A percentile compares a stretch with the other conserved stretches of the same genome.
phyloP scores from a whole-genome alignment of 495 filamentous ascomycete genomes.

The Neurospora sp. region DNA sequence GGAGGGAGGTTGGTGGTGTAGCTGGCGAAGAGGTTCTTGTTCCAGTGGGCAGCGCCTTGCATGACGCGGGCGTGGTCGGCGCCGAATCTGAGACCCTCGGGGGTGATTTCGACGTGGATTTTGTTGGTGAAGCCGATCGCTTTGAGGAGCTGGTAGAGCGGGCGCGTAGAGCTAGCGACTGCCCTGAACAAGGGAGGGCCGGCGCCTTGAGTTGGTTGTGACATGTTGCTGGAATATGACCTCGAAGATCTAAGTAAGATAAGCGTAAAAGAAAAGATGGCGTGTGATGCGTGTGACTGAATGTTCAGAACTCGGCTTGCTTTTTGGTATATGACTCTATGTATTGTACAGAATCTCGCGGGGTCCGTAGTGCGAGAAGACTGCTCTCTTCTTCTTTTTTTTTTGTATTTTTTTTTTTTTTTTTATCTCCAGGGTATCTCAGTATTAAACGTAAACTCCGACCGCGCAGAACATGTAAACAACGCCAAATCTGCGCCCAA shows the following conservation, averaged over 20 bases:
- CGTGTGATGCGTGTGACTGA: background rate
- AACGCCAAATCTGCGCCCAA: conserved; percentile 64
- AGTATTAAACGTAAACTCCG: conserved; percentile 83
- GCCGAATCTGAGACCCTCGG: conserved; percentile 74
- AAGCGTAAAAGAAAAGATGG: background rate
- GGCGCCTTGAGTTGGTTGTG: background rate
- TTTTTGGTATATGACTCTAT: conserved; percentile 12
- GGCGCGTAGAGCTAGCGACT: conserved; percentile 74
- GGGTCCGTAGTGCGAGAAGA: conserved; percentile 1
- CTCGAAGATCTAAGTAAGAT: background rate
- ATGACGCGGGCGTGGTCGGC: conserved; percentile 77
- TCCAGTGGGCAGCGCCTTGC: conserved; percentile 67
- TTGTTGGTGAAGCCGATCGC: conserved; percentile 75
- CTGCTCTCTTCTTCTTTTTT: conserved; percentile 1
- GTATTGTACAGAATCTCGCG: conserved; percentile 33
- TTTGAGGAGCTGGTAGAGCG: conserved; percentile 80
- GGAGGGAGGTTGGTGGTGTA: conserved; percentile 48
- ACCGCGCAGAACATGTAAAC: conserved; percentile 98
- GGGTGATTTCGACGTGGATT: conserved; percentile 73
- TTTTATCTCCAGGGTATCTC: conserved; percentile 31
- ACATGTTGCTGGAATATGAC: background rate
- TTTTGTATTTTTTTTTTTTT: background rate
- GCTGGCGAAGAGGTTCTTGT: conserved; percentile 75
- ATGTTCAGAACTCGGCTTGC: conserved; percentile 1
- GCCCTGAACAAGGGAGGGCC: conserved; percentile 60